Evolutionary conservation across 192 early-diverging fungal genomes (phyloP).

Genomic region (Backusella macrospora): DNA sequence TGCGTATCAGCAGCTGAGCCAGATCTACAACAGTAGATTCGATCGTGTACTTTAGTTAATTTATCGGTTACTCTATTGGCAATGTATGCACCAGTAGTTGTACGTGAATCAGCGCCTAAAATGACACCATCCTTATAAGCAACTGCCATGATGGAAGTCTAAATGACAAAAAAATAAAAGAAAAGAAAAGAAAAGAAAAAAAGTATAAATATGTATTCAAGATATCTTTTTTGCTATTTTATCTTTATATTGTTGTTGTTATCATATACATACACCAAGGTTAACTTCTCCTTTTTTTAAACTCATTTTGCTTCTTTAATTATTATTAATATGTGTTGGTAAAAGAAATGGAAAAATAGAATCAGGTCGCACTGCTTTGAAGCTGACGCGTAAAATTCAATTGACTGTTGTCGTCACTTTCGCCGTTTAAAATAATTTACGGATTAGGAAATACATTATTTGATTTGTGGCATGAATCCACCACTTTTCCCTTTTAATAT

Average conservation of each 20-base stretch:
- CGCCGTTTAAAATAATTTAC: not conserved
- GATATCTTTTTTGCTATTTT: not conserved
- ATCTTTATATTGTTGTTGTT: not conserved
- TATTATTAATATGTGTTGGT: not conserved
- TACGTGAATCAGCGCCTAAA: slow-evolving; percentile 96
- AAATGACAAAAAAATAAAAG: slow-evolving; percentile 24
- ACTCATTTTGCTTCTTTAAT: slow-evolving; percentile 27
- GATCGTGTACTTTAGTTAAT: slow-evolving; percentile 92
- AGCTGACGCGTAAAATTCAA: slow-evolving; percentile 8
- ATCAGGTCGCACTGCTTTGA: slow-evolving; percentile 13
- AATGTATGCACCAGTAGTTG: slow-evolving; percentile 94
- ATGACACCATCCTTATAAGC: slow-evolving; percentile 90
- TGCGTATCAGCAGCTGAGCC: slow-evolving; percentile 98
- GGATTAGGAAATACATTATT: not conserved
- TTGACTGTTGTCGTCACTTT: slow-evolving; percentile 7
- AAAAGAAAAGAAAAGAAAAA: not conserved
- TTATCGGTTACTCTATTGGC: slow-evolving; percentile 98
- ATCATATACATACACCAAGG: slow-evolving; percentile 79
- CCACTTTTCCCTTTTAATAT: no score
- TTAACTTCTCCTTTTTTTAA: slow-evolving; percentile 95
- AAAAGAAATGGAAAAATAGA: not conserved
- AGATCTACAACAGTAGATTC: slow-evolving; percentile 97
- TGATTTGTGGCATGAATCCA: not conserved
- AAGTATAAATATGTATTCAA: not conserved
- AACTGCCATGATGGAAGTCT: slow-evolving; percentile 98